phyloP scores from a whole-genome alignment of 495 filamentous ascomycete species.

The Haplographium delicatum region DNA sequence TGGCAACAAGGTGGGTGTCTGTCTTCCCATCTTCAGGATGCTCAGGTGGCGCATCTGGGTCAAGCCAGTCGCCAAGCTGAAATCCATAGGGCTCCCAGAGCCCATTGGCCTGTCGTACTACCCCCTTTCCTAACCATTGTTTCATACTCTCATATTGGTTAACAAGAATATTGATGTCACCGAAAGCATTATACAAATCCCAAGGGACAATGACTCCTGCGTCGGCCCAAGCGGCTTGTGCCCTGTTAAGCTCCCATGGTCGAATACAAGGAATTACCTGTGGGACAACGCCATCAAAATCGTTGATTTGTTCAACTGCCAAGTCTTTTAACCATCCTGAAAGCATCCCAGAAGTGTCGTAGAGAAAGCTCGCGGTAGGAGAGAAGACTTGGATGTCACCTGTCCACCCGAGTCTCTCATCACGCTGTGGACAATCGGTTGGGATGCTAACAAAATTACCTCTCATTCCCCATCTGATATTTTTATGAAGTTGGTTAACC shows the following conservation, averaged over 20 bases:
- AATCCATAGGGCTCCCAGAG: constrained; percentile 35
- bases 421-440: constrained; percentile 51
- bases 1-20: constrained; percentile 38
- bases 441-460: constrained; percentile 50
- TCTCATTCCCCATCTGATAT: constrained; percentile 47
- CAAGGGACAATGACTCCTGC: constrained; percentile 39
- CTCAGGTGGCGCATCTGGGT: constrained; percentile 41
- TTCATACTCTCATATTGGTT: constrained; percentile 41
- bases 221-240: constrained; percentile 46
- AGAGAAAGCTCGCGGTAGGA: constrained; percentile 44
- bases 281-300: constrained; percentile 11
- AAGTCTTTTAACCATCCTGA: constrained; percentile 37
- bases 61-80: constrained; percentile 50
- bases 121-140: constrained; percentile 43
- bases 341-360: constrained; percentile 44
- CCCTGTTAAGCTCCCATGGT: constrained; percentile 7
- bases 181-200: constrained; percentile 36
- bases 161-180: constrained; percentile 36
- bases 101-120: constrained; percentile 34
- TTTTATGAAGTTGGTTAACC: constrained; percentile 46
- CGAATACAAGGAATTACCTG: constrained; percentile 13
- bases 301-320: constrained; percentile 23
- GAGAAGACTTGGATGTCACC: constrained; percentile 47
- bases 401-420: constrained; percentile 53
- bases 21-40: constrained; percentile 36